Evolutionary conservation across 768 basidiomycete species (phyloP).

Genomic region (Lactifluus rugatus): DNA sequence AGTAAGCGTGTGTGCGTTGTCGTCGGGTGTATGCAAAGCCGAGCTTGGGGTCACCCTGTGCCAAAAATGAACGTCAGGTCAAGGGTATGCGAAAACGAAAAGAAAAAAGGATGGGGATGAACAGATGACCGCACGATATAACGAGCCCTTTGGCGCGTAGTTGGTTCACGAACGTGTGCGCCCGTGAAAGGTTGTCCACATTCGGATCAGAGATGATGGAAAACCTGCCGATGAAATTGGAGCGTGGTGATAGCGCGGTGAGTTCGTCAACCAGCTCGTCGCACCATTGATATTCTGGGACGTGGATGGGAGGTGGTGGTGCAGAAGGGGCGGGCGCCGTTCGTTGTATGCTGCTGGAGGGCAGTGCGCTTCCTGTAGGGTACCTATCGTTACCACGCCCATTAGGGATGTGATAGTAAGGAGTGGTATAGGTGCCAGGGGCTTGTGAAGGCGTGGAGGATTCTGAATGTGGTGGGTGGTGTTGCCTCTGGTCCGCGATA

Average conservation of each 20-base stretch:
- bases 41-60: not conserved
- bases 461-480: not conserved
- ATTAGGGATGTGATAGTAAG: not conserved
- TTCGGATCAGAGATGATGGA: constrained; percentile 1
- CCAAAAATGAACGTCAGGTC: not conserved
- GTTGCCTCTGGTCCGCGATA: not conserved
- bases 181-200: constrained; percentile 1
- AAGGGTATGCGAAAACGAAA: not conserved
- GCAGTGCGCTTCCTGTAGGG: not conserved
- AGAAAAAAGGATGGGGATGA: no score
- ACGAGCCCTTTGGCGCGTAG: not conserved
- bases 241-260: not conserved
- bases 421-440: not conserved
- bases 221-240: constrained; percentile 5
- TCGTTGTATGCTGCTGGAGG: not conserved
- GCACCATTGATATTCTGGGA: constrained; percentile 3
- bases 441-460: not conserved
- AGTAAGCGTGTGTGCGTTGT: not conserved
- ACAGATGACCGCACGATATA: not conserved
- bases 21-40: not conserved
- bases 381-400: not conserved
- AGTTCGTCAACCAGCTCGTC: not conserved
- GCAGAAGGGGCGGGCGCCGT: not conserved
- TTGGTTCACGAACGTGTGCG: not conserved
- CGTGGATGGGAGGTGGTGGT: not conserved